A percentile compares a stretch with the other conserved stretches of the same genome.
Evolutionary conservation across 2,329 filamentous ascomycete genomes (phyloP).

Genomic region (Clarireedia monteithiana): DNA sequence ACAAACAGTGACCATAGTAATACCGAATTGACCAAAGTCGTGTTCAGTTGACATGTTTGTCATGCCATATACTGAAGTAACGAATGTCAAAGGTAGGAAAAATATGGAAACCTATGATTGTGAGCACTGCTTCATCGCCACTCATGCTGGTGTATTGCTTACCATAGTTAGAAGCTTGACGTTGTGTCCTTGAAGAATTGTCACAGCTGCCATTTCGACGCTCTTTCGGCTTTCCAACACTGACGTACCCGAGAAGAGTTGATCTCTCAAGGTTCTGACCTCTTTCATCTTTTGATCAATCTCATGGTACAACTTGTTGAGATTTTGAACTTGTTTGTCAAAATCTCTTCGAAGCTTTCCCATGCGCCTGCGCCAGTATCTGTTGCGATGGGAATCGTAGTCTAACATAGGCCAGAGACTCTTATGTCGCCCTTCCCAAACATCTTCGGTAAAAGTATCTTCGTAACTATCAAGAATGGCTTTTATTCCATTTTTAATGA

Average conservation of each 20-base stretch:
- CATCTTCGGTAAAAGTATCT: conserved; percentile 49
- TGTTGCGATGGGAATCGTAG: conserved; percentile 36
- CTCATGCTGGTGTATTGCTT: conserved; percentile 25
- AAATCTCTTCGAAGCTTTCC: conserved; percentile 36
- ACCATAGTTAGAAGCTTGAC: conserved; percentile 53
- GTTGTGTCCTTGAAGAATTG: conserved; percentile 51
- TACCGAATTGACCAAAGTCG: conserved; percentile 38
- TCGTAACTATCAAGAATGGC: conserved; percentile 49
- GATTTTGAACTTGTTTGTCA: conserved; percentile 38
- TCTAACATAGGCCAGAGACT: conserved; percentile 48
- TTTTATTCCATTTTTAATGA: conserved; percentile 52
- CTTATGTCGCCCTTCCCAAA: conserved; percentile 48
- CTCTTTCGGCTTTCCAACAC: conserved; percentile 54
- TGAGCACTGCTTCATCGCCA: neutral
- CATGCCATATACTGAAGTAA: conserved; percentile 51
- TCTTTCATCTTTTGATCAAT: conserved; percentile 46
- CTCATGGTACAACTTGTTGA: conserved; percentile 17
- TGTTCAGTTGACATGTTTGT: conserved; percentile 37
- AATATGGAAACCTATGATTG: conserved; percentile 35
- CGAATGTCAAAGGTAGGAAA: conserved; percentile 54
- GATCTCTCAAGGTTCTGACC: conserved; percentile 49
- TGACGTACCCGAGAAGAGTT: conserved; percentile 55
- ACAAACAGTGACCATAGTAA: conserved; percentile 32
- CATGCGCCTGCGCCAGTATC: conserved; percentile 42
- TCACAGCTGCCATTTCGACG: conserved; percentile 45